Conservation (phyloP, 495 filamentous ascomycete species). For the Daldinia decipiens region DNA sequence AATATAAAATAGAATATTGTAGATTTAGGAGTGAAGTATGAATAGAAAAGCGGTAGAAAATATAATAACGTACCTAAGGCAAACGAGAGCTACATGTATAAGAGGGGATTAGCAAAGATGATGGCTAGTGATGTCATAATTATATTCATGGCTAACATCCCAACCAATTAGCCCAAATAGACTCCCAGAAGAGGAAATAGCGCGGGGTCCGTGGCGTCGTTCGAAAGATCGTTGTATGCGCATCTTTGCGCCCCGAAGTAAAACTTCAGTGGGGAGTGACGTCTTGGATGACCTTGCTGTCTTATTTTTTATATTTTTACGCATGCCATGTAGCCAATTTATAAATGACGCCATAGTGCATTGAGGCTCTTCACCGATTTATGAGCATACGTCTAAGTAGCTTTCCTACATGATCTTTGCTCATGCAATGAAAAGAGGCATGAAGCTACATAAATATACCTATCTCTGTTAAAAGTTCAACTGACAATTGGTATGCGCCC, state of each 20-base stretch:
- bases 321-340: neutral
- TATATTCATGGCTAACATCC: conserved; percentile 11
- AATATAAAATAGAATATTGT: neutral
- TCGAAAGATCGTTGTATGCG: neutral
- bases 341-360: conserved; percentile 6
- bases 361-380: conserved; percentile 21
- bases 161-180: conserved; percentile 10
- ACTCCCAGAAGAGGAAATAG: conserved; percentile 25
- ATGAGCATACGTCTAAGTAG: neutral
- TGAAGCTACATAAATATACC: too few relatives aligned
- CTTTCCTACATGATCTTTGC: neutral
- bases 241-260: conserved; percentile 3
- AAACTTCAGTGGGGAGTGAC: conserved; percentile 34
- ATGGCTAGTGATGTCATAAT: conserved; percentile 42
- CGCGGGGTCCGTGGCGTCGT: conserved; percentile 10
- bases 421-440: too few relatives aligned
- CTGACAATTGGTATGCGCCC: too few relatives aligned
- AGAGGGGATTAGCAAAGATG: conserved; percentile 2
- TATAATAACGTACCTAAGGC: neutral
- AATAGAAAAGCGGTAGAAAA: neutral
- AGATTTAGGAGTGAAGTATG: neutral
- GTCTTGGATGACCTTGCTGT: conserved; percentile 20
- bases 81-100: neutral
- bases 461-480: too few relatives aligned
- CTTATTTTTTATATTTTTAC: neutral